Percentiles rank a stretch among this genome's conserved stretches.
phyloP scores from a whole-genome alignment of 2,329 filamentous ascomycete genomes.

The Lachnellula subtilissima region DNA sequence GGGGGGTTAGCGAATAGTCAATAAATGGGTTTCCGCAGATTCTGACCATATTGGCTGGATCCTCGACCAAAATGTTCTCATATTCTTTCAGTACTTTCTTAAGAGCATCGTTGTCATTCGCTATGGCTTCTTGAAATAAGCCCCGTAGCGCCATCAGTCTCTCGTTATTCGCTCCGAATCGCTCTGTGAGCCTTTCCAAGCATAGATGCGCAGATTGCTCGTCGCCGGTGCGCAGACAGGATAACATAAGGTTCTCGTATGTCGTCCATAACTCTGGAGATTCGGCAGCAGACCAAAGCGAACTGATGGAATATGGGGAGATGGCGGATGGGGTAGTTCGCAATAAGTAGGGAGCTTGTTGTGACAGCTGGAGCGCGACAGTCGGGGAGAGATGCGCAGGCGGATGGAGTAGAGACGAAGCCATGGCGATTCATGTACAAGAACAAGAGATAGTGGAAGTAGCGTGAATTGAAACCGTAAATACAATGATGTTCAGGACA shows the following conservation, averaged over 20 bases:
- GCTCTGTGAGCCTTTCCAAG: slow-evolving; percentile 67
- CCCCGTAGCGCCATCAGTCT: slow-evolving; percentile 79
- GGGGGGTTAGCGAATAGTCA: slow-evolving; percentile 28
- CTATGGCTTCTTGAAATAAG: slow-evolving; percentile 77
- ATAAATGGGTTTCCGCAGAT: neutral
- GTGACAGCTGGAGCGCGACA: slow-evolving; percentile 53
- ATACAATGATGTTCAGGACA: neutral
- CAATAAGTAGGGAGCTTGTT: slow-evolving; percentile 55
- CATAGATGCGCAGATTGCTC: slow-evolving; percentile 71
- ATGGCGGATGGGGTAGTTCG: slow-evolving; percentile 49
- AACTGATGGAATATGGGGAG: slow-evolving; percentile 49
- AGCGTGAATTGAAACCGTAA: neutral
- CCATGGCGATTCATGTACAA: slow-evolving; percentile 35
- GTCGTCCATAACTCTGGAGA: slow-evolving; percentile 76
- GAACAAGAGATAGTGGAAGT: neutral
- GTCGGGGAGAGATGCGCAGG: slow-evolving; percentile 52
- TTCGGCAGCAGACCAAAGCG: slow-evolving; percentile 57
- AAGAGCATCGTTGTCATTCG: slow-evolving; percentile 60
- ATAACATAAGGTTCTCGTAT: slow-evolving; percentile 81
- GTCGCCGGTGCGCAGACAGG: slow-evolving; percentile 80
- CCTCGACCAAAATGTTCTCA: slow-evolving; percentile 65
- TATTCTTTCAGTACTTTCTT: slow-evolving; percentile 71
- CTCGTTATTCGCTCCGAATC: slow-evolving; percentile 83
- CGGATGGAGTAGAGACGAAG: slow-evolving; percentile 50
- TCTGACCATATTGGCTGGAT: slow-evolving; percentile 75